Base-by-base conservation (phyloP, 805 yeast genomes). In the Hanseniaspora nectarophila region DNA sequence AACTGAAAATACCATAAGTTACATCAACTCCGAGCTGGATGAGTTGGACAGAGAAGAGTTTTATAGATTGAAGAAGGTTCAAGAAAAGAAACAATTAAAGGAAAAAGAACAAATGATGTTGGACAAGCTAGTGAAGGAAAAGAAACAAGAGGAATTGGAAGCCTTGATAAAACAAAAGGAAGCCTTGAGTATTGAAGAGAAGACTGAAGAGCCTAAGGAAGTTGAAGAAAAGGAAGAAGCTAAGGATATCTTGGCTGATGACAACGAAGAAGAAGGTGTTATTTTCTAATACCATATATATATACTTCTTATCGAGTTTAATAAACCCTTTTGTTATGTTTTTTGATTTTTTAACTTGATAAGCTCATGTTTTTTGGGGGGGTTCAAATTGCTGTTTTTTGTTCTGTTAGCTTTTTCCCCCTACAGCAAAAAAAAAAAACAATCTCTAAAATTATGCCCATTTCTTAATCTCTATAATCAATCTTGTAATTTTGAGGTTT, bases 11-110 rank as follows among this genome's bases (percentile, higher is more conserved):
- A 90, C 98, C 28, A 90, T 90, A 62, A 71, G 75, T 51, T 80
- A 90, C 70, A 90, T 90, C 73, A 89, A 88, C 68, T 85, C 95
- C 32, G 98, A 90, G 69, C 77, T 90, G 64, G 98, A 92, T 69
- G 98, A 90, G 71, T 76, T 92, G 67, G 97, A 92, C 67, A 84
- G 98, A 76, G 98, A 90, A 71, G 98, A 90, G 70, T 90, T 90
- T 65, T 92, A 89, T 72, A 76, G 98, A 62, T 78, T 90, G 72
- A 92, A 92, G 74, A 90, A 90, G 69, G 96, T 90, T 50, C 95
- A 88, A 68, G 95, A 85, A 63, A 87, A 86, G 81, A 88, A 88
- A 68, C 95, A 87, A 69, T 75, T 78, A 54, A 90, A 85, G 51
- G 76, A 74, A 20, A 88, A 85, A 3, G 76, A 73, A 21, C 73